These are phyloP conservation scores for Saccharomyces hybrid DNA, from an alignment of 1,139 yeast species.

Conservation along the genomic window DNA sequence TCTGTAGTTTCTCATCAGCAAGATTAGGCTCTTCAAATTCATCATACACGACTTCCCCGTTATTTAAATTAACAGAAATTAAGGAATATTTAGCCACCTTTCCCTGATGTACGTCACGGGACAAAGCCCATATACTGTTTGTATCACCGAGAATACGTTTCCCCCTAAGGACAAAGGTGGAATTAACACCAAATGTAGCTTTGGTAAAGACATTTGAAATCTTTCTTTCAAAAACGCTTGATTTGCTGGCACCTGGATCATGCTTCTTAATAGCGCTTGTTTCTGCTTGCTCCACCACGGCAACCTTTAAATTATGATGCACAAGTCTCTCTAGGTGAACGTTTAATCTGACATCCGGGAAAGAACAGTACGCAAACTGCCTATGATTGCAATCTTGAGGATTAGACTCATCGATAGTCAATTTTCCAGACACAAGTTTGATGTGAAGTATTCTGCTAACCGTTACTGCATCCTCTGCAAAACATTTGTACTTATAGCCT, in stretches of 20 bases:
- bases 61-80: conserved; percentile 63
- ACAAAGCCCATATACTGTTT: conserved; percentile 26
- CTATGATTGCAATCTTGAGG: conserved; percentile 40
- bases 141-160: conserved; percentile 23
- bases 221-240: conserved; percentile 55
- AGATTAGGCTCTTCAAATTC: conserved; percentile 47
- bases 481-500: conserved; percentile 84
- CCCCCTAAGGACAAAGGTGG: conserved; percentile 39
- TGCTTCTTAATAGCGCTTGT: conserved; percentile 61
- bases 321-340: conserved; percentile 64
- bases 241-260: conserved; percentile 22
- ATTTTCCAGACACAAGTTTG: conserved; percentile 61
- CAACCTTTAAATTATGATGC: conserved; percentile 64
- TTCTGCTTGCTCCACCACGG: conserved; percentile 80
- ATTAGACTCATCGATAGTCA: conserved; percentile 41
- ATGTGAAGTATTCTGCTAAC: conserved; percentile 63
- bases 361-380: conserved; percentile 73
- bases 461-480: conserved; percentile 70
- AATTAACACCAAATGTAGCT: conserved; percentile 58
- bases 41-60: conserved; percentile 75
- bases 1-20: conserved; percentile 55
- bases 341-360: conserved; percentile 70
- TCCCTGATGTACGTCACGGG: conserved; percentile 14
- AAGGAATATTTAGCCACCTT: conserved; percentile 1
- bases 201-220: conserved; percentile 69